These are phyloP conservation scores for Entomortierella chlamydospora DNA, from an alignment of 192 early-diverging fungal genomes.

Conservation along the genomic window DNA sequence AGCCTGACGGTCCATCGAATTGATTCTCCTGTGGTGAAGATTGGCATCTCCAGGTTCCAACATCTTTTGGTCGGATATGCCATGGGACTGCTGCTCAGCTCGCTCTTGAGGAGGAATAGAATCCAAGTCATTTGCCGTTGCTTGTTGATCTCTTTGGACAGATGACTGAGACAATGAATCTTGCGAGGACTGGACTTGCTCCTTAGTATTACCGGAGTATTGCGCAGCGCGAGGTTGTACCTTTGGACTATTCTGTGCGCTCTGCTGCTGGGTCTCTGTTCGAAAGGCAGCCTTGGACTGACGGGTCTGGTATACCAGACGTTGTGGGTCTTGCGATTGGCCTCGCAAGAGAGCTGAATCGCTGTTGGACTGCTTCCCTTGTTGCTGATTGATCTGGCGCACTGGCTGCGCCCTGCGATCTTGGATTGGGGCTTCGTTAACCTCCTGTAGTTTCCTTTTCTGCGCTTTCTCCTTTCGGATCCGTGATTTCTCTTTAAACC, in stretches of 20 bases:
- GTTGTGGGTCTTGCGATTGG: slow-evolving; percentile 31
- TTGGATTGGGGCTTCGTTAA: slow-evolving; percentile 22
- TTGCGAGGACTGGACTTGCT: neutral
- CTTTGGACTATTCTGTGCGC: slow-evolving; percentile 15
- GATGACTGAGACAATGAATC: neutral
- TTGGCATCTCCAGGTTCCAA: neutral
- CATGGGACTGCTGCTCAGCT: neutral
- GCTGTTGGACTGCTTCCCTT: slow-evolving; percentile 8
- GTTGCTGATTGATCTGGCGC: slow-evolving; percentile 42
- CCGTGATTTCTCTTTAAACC: slow-evolving; percentile 29
- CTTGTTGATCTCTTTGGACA: neutral
- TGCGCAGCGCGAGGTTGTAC: slow-evolving; percentile 10
- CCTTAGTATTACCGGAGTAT: neutral
- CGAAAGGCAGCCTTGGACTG: slow-evolving; percentile 24
- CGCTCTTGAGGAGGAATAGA: neutral
- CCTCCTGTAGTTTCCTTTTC: slow-evolving; percentile 29
- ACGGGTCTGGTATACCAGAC: slow-evolving; percentile 19
- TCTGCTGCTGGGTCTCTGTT: slow-evolving; percentile 15
- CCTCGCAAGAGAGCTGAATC: slow-evolving; percentile 12
- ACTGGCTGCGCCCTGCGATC: slow-evolving; percentile 48
- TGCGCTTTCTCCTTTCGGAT: slow-evolving; percentile 21
- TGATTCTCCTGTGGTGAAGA: slow-evolving; percentile 35
- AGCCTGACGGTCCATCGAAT: slow-evolving; percentile 29
- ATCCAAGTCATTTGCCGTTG: neutral
- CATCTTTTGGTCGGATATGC: neutral